Evolutionary conservation across 352 stramenopile species (phyloP).

Genomic region (Phytophthora sojae): DNA sequence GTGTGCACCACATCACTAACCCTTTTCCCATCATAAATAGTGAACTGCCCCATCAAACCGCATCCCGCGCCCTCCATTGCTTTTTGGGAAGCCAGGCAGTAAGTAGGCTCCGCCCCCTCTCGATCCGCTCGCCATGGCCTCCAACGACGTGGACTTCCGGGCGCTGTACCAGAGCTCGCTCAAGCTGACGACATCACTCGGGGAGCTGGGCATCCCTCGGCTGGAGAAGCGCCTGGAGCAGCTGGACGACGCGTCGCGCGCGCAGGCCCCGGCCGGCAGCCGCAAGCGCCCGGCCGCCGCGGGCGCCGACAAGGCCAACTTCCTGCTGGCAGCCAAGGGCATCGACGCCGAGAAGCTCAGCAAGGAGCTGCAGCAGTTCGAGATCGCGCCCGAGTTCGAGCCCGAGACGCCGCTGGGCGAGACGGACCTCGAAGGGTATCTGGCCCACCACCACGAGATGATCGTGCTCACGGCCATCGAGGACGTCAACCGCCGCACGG

Average conservation of each 20-base stretch:
- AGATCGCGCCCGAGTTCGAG: slow-evolving; percentile 80
- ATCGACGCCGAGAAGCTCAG: slow-evolving; percentile 91
- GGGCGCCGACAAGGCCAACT: slow-evolving; percentile 77
- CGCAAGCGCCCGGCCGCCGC: slow-evolving; percentile 63
- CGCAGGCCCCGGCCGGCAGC: slow-evolving; percentile 18
- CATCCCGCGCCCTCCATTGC: slow-evolving; percentile 30
- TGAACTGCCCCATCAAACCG: not conserved
- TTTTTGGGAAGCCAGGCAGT: slow-evolving; percentile 6
- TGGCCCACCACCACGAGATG: slow-evolving; percentile 93
- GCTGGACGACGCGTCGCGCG: slow-evolving; percentile 76
- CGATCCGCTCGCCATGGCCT: slow-evolving; percentile 37
- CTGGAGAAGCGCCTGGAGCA: slow-evolving; percentile 86
- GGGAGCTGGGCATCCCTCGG: slow-evolving; percentile 76
- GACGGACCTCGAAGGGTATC: slow-evolving; percentile 88
- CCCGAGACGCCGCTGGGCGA: slow-evolving; percentile 83
- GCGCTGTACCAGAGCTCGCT: slow-evolving; percentile 90
- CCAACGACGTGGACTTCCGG: slow-evolving; percentile 82
- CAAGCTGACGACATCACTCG: slow-evolving; percentile 82
- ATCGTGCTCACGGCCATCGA: slow-evolving; percentile 92
- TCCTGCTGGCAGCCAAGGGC: slow-evolving; percentile 82
- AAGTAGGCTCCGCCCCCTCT: slow-evolving; percentile 6
- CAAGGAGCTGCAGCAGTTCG: slow-evolving; percentile 82
- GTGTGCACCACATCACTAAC: slow-evolving; percentile 13
- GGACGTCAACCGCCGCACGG: slow-evolving; percentile 82
- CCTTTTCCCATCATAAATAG: slow-evolving; percentile 1